These are phyloP conservation scores for Penicillium herquei DNA, from an alignment of 495 filamentous ascomycete species.

Conservation along the genomic window DNA sequence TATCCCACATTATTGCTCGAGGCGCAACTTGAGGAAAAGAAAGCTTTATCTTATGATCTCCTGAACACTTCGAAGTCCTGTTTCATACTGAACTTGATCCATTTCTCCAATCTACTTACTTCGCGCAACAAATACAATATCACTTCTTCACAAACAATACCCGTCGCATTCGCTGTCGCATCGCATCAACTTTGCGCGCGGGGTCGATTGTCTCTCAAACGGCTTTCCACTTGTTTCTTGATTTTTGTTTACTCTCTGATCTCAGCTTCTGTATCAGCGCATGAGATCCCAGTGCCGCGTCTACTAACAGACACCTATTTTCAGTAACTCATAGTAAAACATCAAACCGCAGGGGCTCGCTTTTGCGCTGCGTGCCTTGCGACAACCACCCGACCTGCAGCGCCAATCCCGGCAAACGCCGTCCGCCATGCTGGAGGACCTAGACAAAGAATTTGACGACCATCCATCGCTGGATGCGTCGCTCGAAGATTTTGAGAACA, in stretches of 20 bases:
- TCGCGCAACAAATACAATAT: slow-evolving; percentile 4
- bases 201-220: slow-evolving; percentile 16
- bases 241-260: neutral
- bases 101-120: slow-evolving; percentile 1
- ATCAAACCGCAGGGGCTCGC: slow-evolving; percentile 10
- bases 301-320: slow-evolving; percentile 17
- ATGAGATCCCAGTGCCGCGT: slow-evolving; percentile 13
- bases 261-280: slow-evolving; percentile 13
- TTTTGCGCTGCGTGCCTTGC: slow-evolving; percentile 22
- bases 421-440: slow-evolving; percentile 48
- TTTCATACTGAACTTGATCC: neutral
- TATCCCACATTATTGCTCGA: slow-evolving; percentile 20
- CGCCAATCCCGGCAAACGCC: slow-evolving; percentile 30
- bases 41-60: slow-evolving; percentile 1
- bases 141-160: no score
- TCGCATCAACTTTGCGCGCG: slow-evolving; percentile 17
- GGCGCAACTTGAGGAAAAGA: slow-evolving; percentile 7
- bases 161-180: slow-evolving; percentile 21
- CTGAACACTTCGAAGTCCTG: neutral
- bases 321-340: slow-evolving; percentile 3
- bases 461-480: slow-evolving; percentile 70
- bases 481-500: slow-evolving; percentile 72
- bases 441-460: slow-evolving; percentile 59
- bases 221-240: slow-evolving; percentile 2
- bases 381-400: slow-evolving; percentile 18